Conservation (phyloP, 1,284 basidiomycete genomes). For the Pyrrhoderma lamaoense region DNA sequence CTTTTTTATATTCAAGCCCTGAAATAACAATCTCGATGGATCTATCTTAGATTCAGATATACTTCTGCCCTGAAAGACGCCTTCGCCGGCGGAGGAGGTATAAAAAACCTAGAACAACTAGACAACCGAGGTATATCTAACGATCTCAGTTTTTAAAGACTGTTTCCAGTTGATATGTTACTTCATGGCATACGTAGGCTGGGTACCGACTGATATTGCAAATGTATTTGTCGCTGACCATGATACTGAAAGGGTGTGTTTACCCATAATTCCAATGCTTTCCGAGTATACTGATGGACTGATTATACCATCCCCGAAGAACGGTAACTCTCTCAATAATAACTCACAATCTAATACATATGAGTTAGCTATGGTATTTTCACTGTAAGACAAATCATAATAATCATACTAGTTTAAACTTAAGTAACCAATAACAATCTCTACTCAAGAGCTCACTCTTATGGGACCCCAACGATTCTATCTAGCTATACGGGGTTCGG, state of each 20-base stretch:
- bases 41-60: conserved; percentile 48
- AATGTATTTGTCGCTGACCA: conserved; percentile 69
- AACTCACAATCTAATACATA: conserved; percentile 61
- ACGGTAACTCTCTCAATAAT: conserved; percentile 45
- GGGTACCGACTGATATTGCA: conserved; percentile 45
- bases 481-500: conserved; percentile 50
- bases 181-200: conserved; percentile 35
- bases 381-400: conserved; percentile 31
- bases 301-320: conserved; percentile 27
- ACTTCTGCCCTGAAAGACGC: conserved; percentile 43
- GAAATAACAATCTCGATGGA: not conserved
- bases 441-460: conserved; percentile 44
- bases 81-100: conserved; percentile 27
- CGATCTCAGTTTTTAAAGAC: not conserved
- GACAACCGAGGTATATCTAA: conserved; percentile 39
- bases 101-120: too few relatives aligned
- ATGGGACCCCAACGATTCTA: conserved; percentile 57
- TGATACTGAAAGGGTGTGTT: conserved; percentile 56
- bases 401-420: not conserved
- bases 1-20: not conserved
- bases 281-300: not conserved
- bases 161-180: not conserved
- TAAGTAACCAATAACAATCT: not conserved
- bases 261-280: not conserved
- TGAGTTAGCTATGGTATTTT: conserved; percentile 52